These are phyloP conservation scores for Monoraphidium neglectum DNA, from an alignment of 139 green algal genomes.

Conservation along the genomic window DNA sequence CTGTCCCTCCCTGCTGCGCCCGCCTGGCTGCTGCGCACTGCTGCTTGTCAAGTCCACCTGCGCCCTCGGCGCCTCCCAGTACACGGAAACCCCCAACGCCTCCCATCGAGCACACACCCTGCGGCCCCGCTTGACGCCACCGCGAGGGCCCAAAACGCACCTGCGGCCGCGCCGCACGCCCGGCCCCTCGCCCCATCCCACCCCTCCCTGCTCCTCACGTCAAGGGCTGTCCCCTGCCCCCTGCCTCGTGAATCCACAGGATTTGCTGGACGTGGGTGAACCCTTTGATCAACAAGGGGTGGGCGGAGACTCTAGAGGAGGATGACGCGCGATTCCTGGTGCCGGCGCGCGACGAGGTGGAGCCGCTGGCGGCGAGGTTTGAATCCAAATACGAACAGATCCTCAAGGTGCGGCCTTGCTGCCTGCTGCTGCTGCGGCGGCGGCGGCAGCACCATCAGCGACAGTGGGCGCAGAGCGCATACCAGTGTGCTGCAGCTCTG, in stretches of 20 bases:
- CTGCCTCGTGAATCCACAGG: background rate
- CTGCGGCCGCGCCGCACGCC: too few species aligned
- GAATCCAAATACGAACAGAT: constrained; percentile 37
- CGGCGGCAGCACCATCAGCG: background rate
- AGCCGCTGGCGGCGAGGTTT: constrained; percentile 47
- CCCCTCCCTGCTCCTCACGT: too few species aligned
- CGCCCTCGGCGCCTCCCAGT: too few species aligned
- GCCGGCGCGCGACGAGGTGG: constrained; percentile 30
- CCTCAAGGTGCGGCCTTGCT: constrained; percentile 23
- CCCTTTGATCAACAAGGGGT: constrained; percentile 49
- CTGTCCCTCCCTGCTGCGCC: too few species aligned
- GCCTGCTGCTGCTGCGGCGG: background rate
- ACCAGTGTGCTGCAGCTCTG: background rate
- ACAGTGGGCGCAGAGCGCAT: background rate
- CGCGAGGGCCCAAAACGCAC: too few species aligned
- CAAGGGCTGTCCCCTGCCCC: background rate
- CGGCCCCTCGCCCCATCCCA: too few species aligned
- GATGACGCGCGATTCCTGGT: constrained; percentile 34
- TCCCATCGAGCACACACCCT: too few species aligned
- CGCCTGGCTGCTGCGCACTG: too few species aligned
- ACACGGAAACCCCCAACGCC: too few species aligned
- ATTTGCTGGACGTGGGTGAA: constrained; percentile 53
- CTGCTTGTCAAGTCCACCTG: too few species aligned
- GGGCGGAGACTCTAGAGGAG: constrained; percentile 3
- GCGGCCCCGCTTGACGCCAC: too few species aligned